Base-by-base conservation (phyloP, 108 stramenopile genomes). In the Fistulifera pelliculosa region DNA sequence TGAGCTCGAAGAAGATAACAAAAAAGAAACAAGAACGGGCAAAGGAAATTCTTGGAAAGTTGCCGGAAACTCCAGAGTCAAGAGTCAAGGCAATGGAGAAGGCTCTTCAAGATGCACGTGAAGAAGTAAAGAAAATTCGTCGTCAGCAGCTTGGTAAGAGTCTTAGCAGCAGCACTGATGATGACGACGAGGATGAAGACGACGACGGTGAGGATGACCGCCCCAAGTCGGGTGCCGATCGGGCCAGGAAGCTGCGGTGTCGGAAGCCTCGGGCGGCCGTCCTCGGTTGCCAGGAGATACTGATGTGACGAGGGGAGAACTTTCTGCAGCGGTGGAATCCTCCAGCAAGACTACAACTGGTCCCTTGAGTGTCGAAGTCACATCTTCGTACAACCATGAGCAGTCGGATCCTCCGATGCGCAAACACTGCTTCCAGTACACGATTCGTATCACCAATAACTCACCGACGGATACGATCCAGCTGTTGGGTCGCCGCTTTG, bases 351-450 rank as follows among this genome's bases (percentile, higher is more conserved):
- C 81, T 1, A 69, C 66, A 23, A 86, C 83, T 13, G 85, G 83
- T 39, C 81, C 80, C 0, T 54, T 87, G n/a, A 63, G 72, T 15
- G 94, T 94, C 26, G 81, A 90, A 40, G 94, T 93, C 2, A 73
- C 79, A 21, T 83, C 81, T 16, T 56, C 69, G 17, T 95, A 95
- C 79, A 88, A 91, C 58, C 73, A 80, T 45, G 90, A 89, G 57
- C 85, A 90, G 58, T 89, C 89, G 22, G 85, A 89, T 59, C 94
- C 94, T 14, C 87, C 87, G 31, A 87, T 91, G 86, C 73, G 86
- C 38, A 87, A 94, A 74, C 90, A 90, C 61, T 85, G 84, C 65
- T 95, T 92, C 66, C 79, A 86, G 64, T 95, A 95, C 79, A 88
- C 89, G 26, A 85, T 95, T 14, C 78, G 83, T 31, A 91, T 95